Conservation (phyloP, 345 rosid genomes). For the Pistacia integerrima region DNA sequence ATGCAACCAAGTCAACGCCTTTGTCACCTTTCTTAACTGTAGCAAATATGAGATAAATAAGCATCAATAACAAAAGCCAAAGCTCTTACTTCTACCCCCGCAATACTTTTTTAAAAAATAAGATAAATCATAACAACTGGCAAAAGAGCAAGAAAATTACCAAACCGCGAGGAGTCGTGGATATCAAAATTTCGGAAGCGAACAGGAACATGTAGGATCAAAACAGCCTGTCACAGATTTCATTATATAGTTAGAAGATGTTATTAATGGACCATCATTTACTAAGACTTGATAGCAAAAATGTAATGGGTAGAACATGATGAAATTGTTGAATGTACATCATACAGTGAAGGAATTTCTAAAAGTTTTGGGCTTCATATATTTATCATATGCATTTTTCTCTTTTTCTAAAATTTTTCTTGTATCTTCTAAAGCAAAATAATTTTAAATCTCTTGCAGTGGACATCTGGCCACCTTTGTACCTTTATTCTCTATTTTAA, state of each 20-base stretch:
- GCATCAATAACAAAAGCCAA: slow-evolving; percentile 7
- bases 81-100: neutral
- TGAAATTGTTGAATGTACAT: slow-evolving; percentile 1
- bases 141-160: slow-evolving; percentile 44
- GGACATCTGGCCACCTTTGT: too few species aligned
- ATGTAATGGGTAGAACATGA: neutral
- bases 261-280: neutral
- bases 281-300: neutral
- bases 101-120: neutral
- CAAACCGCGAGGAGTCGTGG: slow-evolving; percentile 61
- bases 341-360: neutral
- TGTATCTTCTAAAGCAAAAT: neutral
- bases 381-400: neutral
- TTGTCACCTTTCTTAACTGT: slow-evolving; percentile 77
- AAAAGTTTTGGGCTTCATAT: neutral
- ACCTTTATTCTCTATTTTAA: too few species aligned
- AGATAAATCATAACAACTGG: neutral
- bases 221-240: slow-evolving; percentile 64
- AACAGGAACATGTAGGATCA: slow-evolving; percentile 81
- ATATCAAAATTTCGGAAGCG: slow-evolving; percentile 73
- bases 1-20: slow-evolving; percentile 79
- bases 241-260: slow-evolving; percentile 18
- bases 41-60: slow-evolving; percentile 19
- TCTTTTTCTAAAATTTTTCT: neutral
- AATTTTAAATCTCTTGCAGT: too few species aligned